Evolutionary conservation across 75 land plant genomes (phyloP), one percentile per base, ranked within the genome.

Genomic region (Pinus taeda): DNA sequence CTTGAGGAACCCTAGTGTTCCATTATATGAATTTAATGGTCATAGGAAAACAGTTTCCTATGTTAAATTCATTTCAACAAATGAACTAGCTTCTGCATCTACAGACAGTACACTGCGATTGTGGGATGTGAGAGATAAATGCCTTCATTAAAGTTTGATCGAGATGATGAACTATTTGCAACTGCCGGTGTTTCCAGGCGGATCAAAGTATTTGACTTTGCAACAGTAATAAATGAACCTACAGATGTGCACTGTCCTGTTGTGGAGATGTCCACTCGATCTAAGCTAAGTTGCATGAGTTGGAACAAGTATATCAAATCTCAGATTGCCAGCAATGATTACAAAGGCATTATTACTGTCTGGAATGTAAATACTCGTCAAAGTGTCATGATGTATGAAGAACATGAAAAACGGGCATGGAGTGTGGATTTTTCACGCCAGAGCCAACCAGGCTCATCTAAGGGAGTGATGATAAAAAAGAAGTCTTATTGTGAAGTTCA

Each of bases 391-490:
- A n/a, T n/a, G n/a, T n/a, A n/a, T n/a, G n/a, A n/a, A n/a, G n/a
- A n/a, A n/a, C n/a, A n/a, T n/a, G n/a, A n/a, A n/a, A n/a, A n/a
- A n/a, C 85, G 99, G 22, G 99, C 99, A 67, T 96, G 99, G 99
- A 96, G 93, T 89, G 99, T 96, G 78, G 99, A 96, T 81, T 96
- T 96, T 84, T 94, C 97, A 36, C 86, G 90, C 29, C 92, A 60
- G 99, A 96, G 75, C 99, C 97, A 2, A 87, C 99, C 45, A 89
- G 85, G 93, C 92, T 96, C 33, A 92, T 96, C 37, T 96, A 97
- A 82, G 99, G 99, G 3, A 96, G 99, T 85, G 99, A 96, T 82
- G 99, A 96, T 83, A 91, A 93, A 77, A 96, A 96, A 97, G 98
- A n/a, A n/a, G n/a, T n/a, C n/a, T n/a, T n/a, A n/a, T n/a, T n/a